Percentiles rank a stretch among this genome's conserved stretches.
These are phyloP conservation scores for Phragmites australis DNA, from an alignment of 176 grass and related monocot species.

Conservation along the genomic window DNA sequence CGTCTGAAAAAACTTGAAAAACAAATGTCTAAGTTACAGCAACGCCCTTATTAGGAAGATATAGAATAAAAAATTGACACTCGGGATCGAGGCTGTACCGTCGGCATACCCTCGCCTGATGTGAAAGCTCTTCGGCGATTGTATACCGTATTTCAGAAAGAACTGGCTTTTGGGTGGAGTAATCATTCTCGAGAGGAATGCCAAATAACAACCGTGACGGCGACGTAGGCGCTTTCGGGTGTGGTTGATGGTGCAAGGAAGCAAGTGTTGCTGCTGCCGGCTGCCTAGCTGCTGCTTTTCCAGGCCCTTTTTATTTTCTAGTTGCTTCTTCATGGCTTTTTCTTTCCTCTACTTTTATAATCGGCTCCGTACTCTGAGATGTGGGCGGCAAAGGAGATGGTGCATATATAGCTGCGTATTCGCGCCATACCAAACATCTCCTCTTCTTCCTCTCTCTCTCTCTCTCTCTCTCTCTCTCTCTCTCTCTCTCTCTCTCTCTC, in stretches of 20 bases:
- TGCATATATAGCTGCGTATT: conserved; percentile 33
- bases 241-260: not conserved
- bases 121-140: not conserved
- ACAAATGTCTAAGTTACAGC: too few species aligned
- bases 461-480: not conserved
- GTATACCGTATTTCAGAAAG: not conserved
- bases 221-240: not conserved
- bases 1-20: too few species aligned
- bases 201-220: conserved; percentile 20
- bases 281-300: not conserved
- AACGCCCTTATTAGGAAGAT: too few species aligned
- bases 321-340: conserved; percentile 8
- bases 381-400: not conserved
- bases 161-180: not conserved
- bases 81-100: too few species aligned
- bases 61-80: too few species aligned
- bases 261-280: not conserved
- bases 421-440: conserved; percentile 1
- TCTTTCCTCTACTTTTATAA: not conserved
- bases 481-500: not conserved
- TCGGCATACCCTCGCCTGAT: not conserved
- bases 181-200: not conserved
- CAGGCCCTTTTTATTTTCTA: not conserved
- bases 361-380: not conserved
- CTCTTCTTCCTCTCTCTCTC: not conserved